phyloP scores from a whole-genome alignment of 148 eudicot genomes.

The Agrostemma githago region DNA sequence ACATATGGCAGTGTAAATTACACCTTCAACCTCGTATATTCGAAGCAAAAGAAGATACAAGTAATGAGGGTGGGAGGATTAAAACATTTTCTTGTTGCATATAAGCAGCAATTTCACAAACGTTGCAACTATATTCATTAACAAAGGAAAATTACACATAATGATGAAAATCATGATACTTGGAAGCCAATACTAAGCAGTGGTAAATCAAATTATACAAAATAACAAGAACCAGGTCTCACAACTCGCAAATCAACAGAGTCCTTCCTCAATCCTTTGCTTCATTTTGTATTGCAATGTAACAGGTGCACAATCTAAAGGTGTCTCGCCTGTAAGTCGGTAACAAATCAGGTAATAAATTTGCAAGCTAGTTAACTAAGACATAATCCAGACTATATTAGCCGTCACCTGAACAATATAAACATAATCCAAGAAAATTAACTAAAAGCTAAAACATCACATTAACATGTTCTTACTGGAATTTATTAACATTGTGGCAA shows the following conservation, averaged over 20 bases:
- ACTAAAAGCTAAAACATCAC: not conserved
- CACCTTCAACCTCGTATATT: not conserved
- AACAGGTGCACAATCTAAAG: slow-evolving; percentile 77
- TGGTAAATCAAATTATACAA: not conserved
- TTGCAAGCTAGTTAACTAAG: not conserved
- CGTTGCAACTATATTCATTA: not conserved
- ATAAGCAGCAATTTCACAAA: not conserved
- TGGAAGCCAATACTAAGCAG: not conserved
- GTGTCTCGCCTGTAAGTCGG: slow-evolving; percentile 60
- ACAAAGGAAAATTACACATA: slow-evolving; percentile 7
- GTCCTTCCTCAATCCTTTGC: slow-evolving; percentile 53
- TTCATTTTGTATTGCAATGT: slow-evolving; percentile 75
- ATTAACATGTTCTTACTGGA: not conserved
- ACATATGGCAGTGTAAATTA: not conserved
- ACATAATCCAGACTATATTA: not conserved
- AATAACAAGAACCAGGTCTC: slow-evolving; percentile 5
- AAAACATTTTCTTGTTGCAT: not conserved
- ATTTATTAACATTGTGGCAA: not conserved
- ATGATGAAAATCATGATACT: not conserved
- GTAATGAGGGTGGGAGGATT: not conserved
- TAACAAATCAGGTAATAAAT: not conserved
- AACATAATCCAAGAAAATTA: not conserved
- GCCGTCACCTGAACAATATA: not conserved
- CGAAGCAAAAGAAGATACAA: not conserved
- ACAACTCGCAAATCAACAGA: slow-evolving; percentile 9